Percentiles rank a stretch among this genome's conserved stretches.
Evolutionary conservation across 1,139 yeast genomes (phyloP).

Genomic region (Yamadazyma oceani): DNA sequence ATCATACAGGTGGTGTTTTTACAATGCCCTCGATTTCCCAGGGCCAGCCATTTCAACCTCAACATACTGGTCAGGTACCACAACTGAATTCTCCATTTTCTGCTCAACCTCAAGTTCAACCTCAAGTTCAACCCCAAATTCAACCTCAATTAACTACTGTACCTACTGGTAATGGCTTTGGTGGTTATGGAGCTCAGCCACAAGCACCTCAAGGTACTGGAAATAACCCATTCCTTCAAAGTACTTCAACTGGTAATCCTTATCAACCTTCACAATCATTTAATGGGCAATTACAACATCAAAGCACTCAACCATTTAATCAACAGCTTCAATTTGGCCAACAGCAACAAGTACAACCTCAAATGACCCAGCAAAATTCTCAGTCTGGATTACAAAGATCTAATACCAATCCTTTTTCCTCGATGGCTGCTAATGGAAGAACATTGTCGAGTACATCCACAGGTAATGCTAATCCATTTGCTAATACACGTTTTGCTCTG

Average conservation of each 20-base stretch:
- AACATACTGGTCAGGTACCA: constrained; percentile 11
- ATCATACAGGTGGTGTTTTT: constrained; percentile 13
- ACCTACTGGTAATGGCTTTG: constrained; percentile 59
- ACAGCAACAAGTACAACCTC: constrained; percentile 11
- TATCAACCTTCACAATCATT: constrained; percentile 14
- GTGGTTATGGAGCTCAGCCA: constrained; percentile 45
- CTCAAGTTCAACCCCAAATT: constrained; percentile 9
- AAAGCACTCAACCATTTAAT: constrained; percentile 16
- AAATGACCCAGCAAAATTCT: constrained; percentile 19
- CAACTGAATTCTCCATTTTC: constrained; percentile 16
- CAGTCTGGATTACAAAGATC: constrained; percentile 25
- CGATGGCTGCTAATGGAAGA: constrained; percentile 13
- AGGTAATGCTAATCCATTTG: constrained; percentile 50
- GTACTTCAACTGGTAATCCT: constrained; percentile 9
- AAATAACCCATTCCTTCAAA: constrained; percentile 28
- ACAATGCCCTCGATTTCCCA: constrained; percentile 16
- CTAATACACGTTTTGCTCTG: constrained; percentile 37
- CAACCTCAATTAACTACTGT: constrained; percentile 23
- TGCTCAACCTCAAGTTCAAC: constrained; percentile 12
- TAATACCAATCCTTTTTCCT: constrained; percentile 46
- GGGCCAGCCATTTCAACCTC: constrained; percentile 14
- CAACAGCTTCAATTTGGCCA: constrained; percentile 16
- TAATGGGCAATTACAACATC: constrained; percentile 19
- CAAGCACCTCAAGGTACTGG: constrained; percentile 24
- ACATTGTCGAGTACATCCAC: constrained; percentile 4